These are phyloP conservation scores for Ustilago cynodontis DNA, from an alignment of 1,284 basidiomycete genomes.

Conservation along the genomic window DNA sequence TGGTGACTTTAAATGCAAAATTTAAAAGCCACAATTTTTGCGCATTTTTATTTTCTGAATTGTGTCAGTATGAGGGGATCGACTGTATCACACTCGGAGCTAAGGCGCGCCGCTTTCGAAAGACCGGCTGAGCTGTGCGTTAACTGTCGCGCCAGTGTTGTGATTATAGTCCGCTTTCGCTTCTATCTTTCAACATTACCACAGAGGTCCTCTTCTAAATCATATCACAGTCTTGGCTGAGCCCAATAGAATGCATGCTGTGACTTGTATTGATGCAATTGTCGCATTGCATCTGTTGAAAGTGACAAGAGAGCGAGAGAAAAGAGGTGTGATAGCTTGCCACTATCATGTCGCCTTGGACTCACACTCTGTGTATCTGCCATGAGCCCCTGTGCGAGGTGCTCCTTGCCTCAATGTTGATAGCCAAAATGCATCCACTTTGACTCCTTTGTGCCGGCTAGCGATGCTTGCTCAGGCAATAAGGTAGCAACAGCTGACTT, in stretches of 20 bases:
- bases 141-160: neutral
- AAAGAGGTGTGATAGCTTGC: neutral
- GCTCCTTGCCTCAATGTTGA: neutral
- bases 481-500: too few species aligned
- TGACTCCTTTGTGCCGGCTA: too few species aligned
- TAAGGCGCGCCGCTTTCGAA: conserved; percentile 8
- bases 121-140: conserved; percentile 6
- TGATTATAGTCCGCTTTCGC: neutral
- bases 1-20: too few species aligned
- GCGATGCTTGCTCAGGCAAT: too few species aligned
- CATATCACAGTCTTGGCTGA: neutral
- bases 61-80: too few species aligned
- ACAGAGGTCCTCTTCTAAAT: neutral
- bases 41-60: too few species aligned
- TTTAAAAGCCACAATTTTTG: too few species aligned
- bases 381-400: neutral
- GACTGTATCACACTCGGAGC: too few species aligned
- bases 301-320: neutral
- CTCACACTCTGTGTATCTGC: neutral
- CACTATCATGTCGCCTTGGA: too few species aligned
- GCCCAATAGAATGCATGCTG: neutral
- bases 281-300: too few species aligned
- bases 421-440: too few species aligned
- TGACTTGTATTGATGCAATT: too few species aligned
- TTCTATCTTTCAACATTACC: neutral